Evolutionary conservation across 1,284 basidiomycete species (phyloP), one percentile per base, ranked within the genome.

Genomic region (Leucoagaricus sp.): DNA sequence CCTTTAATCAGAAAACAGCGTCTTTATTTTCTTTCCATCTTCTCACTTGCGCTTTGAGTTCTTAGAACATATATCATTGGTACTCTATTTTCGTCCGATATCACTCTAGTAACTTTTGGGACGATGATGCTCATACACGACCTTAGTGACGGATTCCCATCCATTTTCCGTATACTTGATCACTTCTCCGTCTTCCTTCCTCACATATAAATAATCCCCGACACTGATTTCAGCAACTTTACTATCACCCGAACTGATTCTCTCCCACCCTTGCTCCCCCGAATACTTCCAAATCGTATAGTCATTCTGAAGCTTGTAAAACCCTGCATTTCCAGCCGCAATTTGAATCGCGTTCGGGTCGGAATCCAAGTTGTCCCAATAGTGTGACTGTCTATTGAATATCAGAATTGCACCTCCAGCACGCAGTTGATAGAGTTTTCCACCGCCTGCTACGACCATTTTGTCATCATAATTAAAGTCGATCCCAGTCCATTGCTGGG

Each of bases 1-100:
- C 53, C 51, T 31, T 34, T 54, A 26, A 38, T 53, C 46, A 31
- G 52, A 31, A 45, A 45, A 45, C 36, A n/a, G n/a, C n/a, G n/a
- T n/a, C n/a, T n/a, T n/a, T n/a, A n/a, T n/a, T n/a, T n/a, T n/a
- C n/a, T n/a, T n/a, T n/a, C n/a, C n/a, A n/a, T n/a, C n/a, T n/a
- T n/a, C n/a, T n/a, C n/a, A n/a, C n/a, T n/a, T n/a, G n/a, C n/a
- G n/a, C n/a, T n/a, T n/a, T n/a, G n/a, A n/a, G n/a, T n/a, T n/a
- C n/a, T n/a, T n/a, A n/a, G n/a, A n/a, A n/a, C n/a, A n/a, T n/a
- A n/a, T n/a, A n/a, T n/a, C n/a, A n/a, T n/a, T n/a, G 29, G 13
- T 38, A n/a, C 13, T 33, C 31, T 6, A 12, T 33, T n/a, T n/a
- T n/a, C n/a, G 31, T 33, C 31, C 6, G 31, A 12, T 12, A 33